phyloP scores from a whole-genome alignment of 2,329 filamentous ascomycete species.

The Graphilbum fragrans region DNA sequence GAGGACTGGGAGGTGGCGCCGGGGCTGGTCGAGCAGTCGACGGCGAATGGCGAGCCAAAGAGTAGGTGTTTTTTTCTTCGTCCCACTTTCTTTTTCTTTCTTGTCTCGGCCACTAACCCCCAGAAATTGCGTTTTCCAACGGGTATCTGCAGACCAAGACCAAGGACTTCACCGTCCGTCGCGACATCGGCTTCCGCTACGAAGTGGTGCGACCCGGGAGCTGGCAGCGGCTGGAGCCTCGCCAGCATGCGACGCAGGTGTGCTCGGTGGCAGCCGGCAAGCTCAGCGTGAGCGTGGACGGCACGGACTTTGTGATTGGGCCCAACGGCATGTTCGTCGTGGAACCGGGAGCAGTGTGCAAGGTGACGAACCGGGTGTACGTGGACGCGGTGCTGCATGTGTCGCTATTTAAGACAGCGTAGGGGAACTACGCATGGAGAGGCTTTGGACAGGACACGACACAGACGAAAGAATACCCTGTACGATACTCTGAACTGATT shows the following conservation, averaged over 20 bases:
- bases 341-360: conserved; percentile 22
- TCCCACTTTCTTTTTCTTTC: not conserved
- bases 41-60: conserved; percentile 5
- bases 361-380: conserved; percentile 30
- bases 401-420: not conserved
- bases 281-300: conserved; percentile 14
- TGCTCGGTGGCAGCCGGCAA: conserved; percentile 20
- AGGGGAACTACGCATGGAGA: conserved; percentile 1
- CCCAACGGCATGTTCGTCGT: conserved; percentile 32
- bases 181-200: conserved; percentile 17
- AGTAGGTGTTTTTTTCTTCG: conserved; percentile 11
- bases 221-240: conserved; percentile 10
- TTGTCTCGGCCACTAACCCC: too few species aligned
- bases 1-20: conserved; percentile 24
- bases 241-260: conserved; percentile 11
- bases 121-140: conserved; percentile 22
- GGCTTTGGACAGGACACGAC: too few species aligned
- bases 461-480: too few species aligned
- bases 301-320: conserved; percentile 26
- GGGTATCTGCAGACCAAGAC: conserved; percentile 16
- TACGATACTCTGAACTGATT: too few species aligned
- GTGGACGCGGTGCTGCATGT: conserved; percentile 28
- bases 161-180: conserved; percentile 12
- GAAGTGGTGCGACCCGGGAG: conserved; percentile 15
- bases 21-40: conserved; percentile 9